Evolutionary conservation across 106 monocot species (phyloP), one percentile per base, ranked within the genome.

Genomic region (Allium sativum): DNA sequence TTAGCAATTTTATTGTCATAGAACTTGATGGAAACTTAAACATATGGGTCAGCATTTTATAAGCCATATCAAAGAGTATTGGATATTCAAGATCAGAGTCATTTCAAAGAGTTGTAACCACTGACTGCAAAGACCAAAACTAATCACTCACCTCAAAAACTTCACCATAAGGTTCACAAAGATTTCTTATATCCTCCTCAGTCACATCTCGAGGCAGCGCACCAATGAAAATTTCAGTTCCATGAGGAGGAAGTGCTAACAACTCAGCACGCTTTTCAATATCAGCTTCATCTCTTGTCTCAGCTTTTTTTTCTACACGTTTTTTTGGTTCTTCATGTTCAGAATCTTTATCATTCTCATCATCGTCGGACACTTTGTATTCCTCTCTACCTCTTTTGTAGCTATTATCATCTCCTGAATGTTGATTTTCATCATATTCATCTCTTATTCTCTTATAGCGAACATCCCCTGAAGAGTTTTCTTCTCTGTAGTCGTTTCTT

Each of bases 161-260:
- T 79, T 81, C 78, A 12, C 86, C 86, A 64, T 69, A 53, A 17
- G 72, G 19, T 47, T 76, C 81, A 71, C 82, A 53, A 87, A 79
- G 42, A 51, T 53, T 59, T 62, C 75, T 40, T 82, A 65, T 11
- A 44, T 87, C 76, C 21, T 73, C 71, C 52, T 82, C 67, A 56
- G 82, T 69, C 18, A 61, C 70, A 61, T 71, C 76, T 51, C 43
- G 58, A 8, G 76, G 76, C 7, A 87, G 68, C 13, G 73, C 74
- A 55, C 79, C 86, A 43, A 82, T n/a, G 73, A 81, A 82, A 56
- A 87, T 70, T 58, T 82, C 86, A 45, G 82, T 76, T 5, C 86
- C 86, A 74, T 87, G 86, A 6, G 86, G 76, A 57, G 86, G 86
- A 68, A 79, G 79, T 48, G 76, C 65, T 15, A 87, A 76, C 48